phyloP scores from a whole-genome alignment of 2,329 filamentous ascomycete species.

The Penicillium occitanis region DNA sequence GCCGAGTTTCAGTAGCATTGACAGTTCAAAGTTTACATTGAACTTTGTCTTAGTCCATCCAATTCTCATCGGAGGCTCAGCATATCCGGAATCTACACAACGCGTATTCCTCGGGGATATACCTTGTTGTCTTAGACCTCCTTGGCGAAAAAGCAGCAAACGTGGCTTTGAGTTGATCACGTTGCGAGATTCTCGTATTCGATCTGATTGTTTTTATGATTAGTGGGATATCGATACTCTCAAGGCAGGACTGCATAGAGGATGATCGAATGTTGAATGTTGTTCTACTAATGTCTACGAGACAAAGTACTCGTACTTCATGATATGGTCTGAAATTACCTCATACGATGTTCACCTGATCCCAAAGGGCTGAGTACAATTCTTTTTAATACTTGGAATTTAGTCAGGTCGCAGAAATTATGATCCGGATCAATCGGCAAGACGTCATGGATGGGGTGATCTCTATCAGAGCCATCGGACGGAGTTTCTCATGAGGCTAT shows the following conservation, averaged over 20 bases:
- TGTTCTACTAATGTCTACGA: background rate
- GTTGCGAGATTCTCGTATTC: background rate
- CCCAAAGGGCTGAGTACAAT: background rate
- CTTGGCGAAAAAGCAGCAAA: background rate
- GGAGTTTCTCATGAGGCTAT: background rate
- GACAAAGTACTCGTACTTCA: background rate
- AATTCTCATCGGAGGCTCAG: background rate
- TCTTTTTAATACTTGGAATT: background rate
- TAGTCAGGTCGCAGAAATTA: background rate
- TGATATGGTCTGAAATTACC: background rate
- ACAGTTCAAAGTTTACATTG: background rate
- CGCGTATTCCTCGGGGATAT: background rate
- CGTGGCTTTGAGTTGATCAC: slow-evolving; percentile 4
- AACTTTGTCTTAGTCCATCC: background rate
- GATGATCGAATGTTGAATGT: background rate
- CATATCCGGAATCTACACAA: background rate
- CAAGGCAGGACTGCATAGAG: background rate
- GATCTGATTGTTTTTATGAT: background rate
- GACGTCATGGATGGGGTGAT: background rate
- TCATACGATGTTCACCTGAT: background rate
- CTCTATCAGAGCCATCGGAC: background rate
- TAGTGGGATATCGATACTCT: background rate
- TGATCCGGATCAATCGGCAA: background rate
- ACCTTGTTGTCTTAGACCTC: background rate
- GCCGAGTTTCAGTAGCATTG: background rate